A percentile compares a stretch with the other conserved stretches of the same genome.
Conservation (phyloP, 352 stramenopile genomes). For the Phytophthora pisi region DNA sequence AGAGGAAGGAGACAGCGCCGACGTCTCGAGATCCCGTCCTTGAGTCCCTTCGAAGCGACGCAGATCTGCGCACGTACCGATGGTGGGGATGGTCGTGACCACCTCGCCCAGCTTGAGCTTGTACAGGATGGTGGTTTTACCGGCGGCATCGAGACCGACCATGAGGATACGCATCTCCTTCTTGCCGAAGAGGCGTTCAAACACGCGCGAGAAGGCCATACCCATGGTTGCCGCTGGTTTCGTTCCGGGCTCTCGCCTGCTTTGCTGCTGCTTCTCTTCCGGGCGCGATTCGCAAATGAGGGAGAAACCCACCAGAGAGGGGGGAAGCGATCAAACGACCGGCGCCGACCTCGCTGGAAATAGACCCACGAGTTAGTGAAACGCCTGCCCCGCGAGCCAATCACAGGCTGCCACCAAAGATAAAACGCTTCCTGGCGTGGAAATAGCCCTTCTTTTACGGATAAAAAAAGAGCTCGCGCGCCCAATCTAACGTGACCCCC, state of each 20-base stretch:
- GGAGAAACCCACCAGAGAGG: constrained; percentile 23
- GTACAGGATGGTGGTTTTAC: constrained; percentile 99
- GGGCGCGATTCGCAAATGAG: constrained; percentile 63
- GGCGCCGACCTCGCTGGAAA: constrained; percentile 19
- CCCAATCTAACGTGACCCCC: constrained; percentile 7
- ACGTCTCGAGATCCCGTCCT: neutral
- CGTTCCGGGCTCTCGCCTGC: constrained; percentile 12
- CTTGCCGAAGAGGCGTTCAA: constrained; percentile 98
- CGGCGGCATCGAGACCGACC: constrained; percentile 98
- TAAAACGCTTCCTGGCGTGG: neutral
- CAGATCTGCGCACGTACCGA: constrained; percentile 89
- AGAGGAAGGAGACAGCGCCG: neutral
- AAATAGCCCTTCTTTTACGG: constrained; percentile 27
- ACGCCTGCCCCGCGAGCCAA: constrained; percentile 34
- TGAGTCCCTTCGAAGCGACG: neutral
- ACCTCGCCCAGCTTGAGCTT: constrained; percentile 93
- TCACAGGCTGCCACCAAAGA: constrained; percentile 47
- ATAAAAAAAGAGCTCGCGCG: neutral
- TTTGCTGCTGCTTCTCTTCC: constrained; percentile 31
- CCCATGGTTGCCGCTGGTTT: constrained; percentile 90
- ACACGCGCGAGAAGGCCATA: constrained; percentile 97
- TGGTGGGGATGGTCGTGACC: constrained; percentile 98
- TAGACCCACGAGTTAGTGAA: constrained; percentile 36
- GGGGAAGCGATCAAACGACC: constrained; percentile 33
- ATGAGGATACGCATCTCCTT: constrained; percentile 99